phyloP scores from a whole-genome alignment of 805 yeast genomes.

The Starmerella potacharoeniae region DNA sequence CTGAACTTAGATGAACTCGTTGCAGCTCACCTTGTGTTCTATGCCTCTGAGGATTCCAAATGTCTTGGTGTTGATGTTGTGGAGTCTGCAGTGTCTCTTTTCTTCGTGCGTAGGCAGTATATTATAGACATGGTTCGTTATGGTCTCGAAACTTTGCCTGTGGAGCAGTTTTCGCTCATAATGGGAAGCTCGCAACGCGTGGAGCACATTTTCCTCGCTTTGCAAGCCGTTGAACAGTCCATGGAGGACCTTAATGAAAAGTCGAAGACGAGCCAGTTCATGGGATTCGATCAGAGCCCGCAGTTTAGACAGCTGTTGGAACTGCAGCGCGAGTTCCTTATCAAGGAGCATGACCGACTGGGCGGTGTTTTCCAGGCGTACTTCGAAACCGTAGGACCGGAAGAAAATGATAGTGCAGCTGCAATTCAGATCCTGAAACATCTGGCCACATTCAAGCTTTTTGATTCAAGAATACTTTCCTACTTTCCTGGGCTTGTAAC shows the following conservation, averaged over 20 bases:
- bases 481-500: slow-evolving; percentile 46
- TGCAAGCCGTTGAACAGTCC: slow-evolving; percentile 47
- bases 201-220: slow-evolving; percentile 41
- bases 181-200: slow-evolving; percentile 25
- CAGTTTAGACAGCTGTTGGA: slow-evolving; percentile 39
- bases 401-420: slow-evolving; percentile 25
- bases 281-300: slow-evolving; percentile 36
- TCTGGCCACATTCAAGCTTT: slow-evolving; percentile 39
- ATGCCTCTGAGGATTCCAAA: slow-evolving; percentile 33
- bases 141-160: slow-evolving; percentile 12
- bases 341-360: slow-evolving; percentile 57
- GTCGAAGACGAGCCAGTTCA: slow-evolving; percentile 41
- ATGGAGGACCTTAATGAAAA: slow-evolving; percentile 40
- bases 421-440: slow-evolving; percentile 37
- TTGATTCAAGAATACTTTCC: slow-evolving; percentile 47
- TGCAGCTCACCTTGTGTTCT: slow-evolving; percentile 56
- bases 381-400: not conserved
- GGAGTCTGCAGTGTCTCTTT: slow-evolving; percentile 49
- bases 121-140: slow-evolving; percentile 41
- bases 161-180: not conserved
- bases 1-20: slow-evolving; percentile 66
- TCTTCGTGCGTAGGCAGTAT: slow-evolving; percentile 56
- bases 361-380: slow-evolving; percentile 51
- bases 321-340: slow-evolving; percentile 51
- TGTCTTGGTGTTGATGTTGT: slow-evolving; percentile 30